These are phyloP conservation scores for Henckelia pumila DNA, from an alignment of 257 asterid genomes.

Conservation along the genomic window DNA sequence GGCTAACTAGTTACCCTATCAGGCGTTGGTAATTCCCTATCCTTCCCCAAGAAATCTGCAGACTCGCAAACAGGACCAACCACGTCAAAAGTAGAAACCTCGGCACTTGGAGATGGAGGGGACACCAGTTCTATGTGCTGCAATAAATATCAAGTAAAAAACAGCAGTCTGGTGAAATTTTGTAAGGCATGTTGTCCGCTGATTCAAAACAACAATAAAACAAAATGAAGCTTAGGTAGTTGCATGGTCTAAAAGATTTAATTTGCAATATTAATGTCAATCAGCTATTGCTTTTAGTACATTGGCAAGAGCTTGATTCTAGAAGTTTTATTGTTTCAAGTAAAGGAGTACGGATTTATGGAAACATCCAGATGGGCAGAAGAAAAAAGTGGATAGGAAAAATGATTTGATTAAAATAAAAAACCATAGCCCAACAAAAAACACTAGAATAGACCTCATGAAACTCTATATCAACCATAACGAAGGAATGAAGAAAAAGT, in stretches of 20 bases:
- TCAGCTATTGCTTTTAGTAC: not conserved
- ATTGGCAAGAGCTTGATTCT: not conserved
- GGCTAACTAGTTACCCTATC: conserved; percentile 43
- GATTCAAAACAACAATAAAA: not conserved
- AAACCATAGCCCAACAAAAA: not conserved
- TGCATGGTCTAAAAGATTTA: not conserved
- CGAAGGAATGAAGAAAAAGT: not conserved
- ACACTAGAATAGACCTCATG: not conserved
- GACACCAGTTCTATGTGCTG: conserved; percentile 97
- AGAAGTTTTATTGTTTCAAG: not conserved
- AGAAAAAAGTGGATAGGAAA: not conserved
- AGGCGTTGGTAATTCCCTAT: conserved; percentile 82
- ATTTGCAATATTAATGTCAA: not conserved
- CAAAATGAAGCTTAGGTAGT: not conserved
- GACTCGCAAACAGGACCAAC: conserved; percentile 98
- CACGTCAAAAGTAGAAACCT: conserved; percentile 66
- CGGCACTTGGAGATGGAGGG: conserved; percentile 58
- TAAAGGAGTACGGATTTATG: too few relatives aligned
- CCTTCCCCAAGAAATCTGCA: conserved; percentile 95
- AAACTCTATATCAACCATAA: not conserved
- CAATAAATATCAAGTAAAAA: conserved; percentile 24
- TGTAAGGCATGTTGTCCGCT: not conserved
- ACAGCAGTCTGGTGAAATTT: too few relatives aligned
- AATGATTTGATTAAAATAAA: too few relatives aligned
- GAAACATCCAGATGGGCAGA: not conserved